A percentile compares a stretch with the other conserved stretches of the same genome.
Evolutionary conservation across 2,329 filamentous ascomycete species (phyloP).

Genomic region (Colletotrichum sp.): DNA sequence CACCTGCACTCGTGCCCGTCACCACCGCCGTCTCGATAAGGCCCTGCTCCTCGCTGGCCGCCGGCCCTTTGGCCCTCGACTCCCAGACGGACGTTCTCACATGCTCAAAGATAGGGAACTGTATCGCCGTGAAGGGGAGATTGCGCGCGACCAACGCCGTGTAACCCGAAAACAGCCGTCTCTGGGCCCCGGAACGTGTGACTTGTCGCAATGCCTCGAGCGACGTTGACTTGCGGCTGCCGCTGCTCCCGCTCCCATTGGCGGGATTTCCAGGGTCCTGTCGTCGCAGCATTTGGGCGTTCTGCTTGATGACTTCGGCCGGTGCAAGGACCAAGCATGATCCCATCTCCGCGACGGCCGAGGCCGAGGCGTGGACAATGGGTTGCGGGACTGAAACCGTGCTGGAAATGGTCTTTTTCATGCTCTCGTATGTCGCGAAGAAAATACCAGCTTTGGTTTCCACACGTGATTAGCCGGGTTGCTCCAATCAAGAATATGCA

Average conservation of each 20-base stretch:
- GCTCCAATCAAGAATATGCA: neutral
- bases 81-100: slow-evolving; percentile 61
- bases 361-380: slow-evolving; percentile 75
- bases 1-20: slow-evolving; percentile 75
- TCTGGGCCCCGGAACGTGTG: slow-evolving; percentile 57
- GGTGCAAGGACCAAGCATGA: slow-evolving; percentile 88
- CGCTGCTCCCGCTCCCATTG: neutral
- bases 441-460: slow-evolving; percentile 74
- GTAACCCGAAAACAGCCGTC: slow-evolving; percentile 74
- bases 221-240: slow-evolving; percentile 40
- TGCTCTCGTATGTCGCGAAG: slow-evolving; percentile 86
- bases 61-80: slow-evolving; percentile 30
- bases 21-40: slow-evolving; percentile 72
- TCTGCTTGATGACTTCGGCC: slow-evolving; percentile 91
- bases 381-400: slow-evolving; percentile 66
- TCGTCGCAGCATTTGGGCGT: slow-evolving; percentile 78
- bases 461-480: neutral
- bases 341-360: slow-evolving; percentile 78
- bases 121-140: slow-evolving; percentile 84
- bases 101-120: slow-evolving; percentile 87
- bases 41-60: slow-evolving; percentile 23
- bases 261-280: slow-evolving; percentile 17
- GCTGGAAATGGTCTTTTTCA: slow-evolving; percentile 67
- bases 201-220: slow-evolving; percentile 53
- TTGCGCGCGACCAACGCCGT: slow-evolving; percentile 82